phyloP scores from a whole-genome alignment of 306 rosid species.

The Lagenaria siceraria region DNA sequence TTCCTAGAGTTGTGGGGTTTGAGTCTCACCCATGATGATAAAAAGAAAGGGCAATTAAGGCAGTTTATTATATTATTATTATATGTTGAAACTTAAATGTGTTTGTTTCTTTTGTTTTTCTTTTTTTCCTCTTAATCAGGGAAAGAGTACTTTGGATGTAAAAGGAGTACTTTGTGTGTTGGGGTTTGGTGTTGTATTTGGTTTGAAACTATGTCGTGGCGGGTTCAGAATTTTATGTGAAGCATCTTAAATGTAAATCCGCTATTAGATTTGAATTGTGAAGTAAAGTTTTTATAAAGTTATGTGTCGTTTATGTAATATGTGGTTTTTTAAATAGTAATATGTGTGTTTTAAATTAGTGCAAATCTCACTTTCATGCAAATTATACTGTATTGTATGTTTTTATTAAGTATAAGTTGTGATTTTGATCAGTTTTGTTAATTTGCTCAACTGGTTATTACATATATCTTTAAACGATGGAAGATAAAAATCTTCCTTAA shows the following conservation, averaged over 20 bases:
- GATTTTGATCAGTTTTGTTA: too few species aligned
- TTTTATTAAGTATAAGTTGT: too few species aligned
- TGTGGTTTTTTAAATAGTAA: too few species aligned
- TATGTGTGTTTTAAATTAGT: too few species aligned
- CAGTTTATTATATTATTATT: background rate
- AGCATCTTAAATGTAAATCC: background rate
- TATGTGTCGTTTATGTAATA: background rate
- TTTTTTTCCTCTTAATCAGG: background rate
- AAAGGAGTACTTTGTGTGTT: background rate
- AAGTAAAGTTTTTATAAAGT: background rate
- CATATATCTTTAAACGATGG: too few species aligned
- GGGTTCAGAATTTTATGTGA: background rate
- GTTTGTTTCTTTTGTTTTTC: background rate
- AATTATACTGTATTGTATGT: too few species aligned
- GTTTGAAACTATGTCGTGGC: background rate
- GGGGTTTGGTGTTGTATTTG: background rate
- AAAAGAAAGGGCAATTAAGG: background rate
- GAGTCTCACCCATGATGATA: background rate
- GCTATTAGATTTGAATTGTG: background rate
- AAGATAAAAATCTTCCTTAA: too few species aligned
- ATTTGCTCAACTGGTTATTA: too few species aligned
- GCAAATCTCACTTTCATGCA: too few species aligned
- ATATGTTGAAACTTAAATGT: background rate
- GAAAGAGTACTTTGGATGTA: background rate
- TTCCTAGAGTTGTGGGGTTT: conserved; percentile 24